phyloP scores from a whole-genome alignment of 2,329 filamentous ascomycete genomes.

The Colletotrichum cordylinicola region DNA sequence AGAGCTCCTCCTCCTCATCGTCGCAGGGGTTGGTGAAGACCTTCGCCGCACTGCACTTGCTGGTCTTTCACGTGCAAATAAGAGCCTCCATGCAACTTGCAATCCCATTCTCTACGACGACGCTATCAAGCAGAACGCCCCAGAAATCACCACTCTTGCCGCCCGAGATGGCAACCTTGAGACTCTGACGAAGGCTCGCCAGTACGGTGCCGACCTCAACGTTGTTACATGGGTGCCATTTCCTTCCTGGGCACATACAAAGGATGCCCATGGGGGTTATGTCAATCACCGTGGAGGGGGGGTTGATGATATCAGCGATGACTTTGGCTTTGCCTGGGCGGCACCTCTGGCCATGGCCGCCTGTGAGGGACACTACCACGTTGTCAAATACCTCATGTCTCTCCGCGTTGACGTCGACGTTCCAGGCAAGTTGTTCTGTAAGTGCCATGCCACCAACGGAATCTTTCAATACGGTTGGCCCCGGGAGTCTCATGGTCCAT shows the following conservation, averaged over 20 bases:
- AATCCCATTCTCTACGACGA: accelerated
- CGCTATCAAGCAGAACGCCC: accelerated
- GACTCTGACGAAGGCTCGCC: background rate
- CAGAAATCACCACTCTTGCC: background rate
- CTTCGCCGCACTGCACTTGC: accelerated
- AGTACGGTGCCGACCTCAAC: background rate
- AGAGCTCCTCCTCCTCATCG: background rate
- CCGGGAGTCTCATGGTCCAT: no score
- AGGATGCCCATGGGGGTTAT: no score
- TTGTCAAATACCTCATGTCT: background rate
- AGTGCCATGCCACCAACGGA: no score
- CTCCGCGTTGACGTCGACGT: accelerated
- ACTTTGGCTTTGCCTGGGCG: background rate
- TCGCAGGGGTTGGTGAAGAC: accelerated
- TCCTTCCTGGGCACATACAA: no score
- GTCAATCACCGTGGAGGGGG: no score
- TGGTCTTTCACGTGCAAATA: background rate
- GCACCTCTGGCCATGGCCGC: accelerated
- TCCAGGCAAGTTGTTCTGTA: background rate
- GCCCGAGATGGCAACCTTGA: background rate
- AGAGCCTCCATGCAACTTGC: accelerated
- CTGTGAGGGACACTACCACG: background rate
- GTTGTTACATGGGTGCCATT: background rate
- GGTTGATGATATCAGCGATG: background rate
- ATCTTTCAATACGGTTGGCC: no score